Percentiles rank a stretch among this genome's conserved stretches.
These are phyloP conservation scores for Monascus purpureus DNA, from an alignment of 495 filamentous ascomycete species.

Conservation along the genomic window DNA sequence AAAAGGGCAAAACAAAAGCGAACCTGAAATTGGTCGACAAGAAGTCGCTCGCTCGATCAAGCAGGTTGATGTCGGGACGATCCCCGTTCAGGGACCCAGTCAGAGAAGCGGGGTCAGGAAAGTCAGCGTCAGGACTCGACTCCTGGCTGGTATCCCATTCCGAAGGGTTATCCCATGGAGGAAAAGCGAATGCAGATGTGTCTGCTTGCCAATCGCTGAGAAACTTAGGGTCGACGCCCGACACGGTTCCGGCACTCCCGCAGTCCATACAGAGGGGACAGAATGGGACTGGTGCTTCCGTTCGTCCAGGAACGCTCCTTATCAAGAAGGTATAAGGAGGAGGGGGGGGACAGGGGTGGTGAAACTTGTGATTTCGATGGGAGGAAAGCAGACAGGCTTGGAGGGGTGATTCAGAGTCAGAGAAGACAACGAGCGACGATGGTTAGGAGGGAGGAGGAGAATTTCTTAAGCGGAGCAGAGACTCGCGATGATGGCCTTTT, in stretches of 20 bases:
- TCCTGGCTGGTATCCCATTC: conserved; percentile 34
- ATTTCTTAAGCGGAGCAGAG: too few relatives aligned
- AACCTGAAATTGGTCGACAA: conserved; percentile 16
- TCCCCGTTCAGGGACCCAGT: conserved; percentile 17
- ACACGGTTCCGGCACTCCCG: conserved; percentile 26
- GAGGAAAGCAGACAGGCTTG: not conserved
- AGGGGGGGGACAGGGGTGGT: too few relatives aligned
- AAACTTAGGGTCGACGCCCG: conserved; percentile 38
- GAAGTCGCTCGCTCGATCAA: conserved; percentile 14
- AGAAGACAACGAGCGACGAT: not conserved
- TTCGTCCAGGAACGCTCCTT: conserved; percentile 6
- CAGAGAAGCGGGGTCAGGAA: conserved; percentile 20
- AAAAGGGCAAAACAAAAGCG: conserved; percentile 2
- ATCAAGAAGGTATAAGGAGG: conserved; percentile 13
- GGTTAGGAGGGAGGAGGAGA: too few relatives aligned
- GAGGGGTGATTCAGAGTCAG: not conserved
- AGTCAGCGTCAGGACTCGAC: conserved; percentile 28
- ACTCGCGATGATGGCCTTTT: too few relatives aligned
- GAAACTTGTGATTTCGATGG: conserved; percentile 9
- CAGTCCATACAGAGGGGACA: conserved; percentile 31
- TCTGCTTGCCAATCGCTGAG: conserved; percentile 32
- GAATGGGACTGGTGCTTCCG: conserved; percentile 5
- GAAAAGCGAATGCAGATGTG: conserved; percentile 19
- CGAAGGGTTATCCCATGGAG: conserved; percentile 27
- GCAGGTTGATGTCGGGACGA: conserved; percentile 6